Conservation (phyloP, 176 grass and related monocot genomes). For the Calamus simplicifolius region DNA sequence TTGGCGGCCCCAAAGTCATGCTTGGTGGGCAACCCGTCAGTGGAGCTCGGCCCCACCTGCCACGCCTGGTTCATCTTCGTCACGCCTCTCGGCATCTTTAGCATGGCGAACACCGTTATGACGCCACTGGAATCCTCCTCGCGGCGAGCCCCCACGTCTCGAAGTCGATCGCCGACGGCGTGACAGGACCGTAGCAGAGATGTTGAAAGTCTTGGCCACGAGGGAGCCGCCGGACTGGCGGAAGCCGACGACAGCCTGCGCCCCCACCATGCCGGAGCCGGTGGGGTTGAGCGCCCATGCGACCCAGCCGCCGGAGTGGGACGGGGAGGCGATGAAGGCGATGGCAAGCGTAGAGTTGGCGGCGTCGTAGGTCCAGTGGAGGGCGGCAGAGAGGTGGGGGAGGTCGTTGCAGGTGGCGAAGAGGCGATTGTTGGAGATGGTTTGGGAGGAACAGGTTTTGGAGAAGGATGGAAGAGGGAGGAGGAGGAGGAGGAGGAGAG, state of each 20-base stretch:
- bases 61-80: constrained; percentile 57
- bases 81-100: constrained; percentile 34
- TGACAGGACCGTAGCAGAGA: background rate
- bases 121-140: constrained; percentile 23
- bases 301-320: constrained; percentile 38
- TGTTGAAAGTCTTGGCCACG: constrained; percentile 41
- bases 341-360: constrained; percentile 28
- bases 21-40: background rate
- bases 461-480: too few relatives aligned
- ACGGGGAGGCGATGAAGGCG: constrained; percentile 41
- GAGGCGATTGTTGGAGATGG: constrained; percentile 30
- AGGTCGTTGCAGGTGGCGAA: constrained; percentile 54
- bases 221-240: constrained; percentile 20
- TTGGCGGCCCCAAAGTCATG: constrained; percentile 20
- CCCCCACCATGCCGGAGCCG: constrained; percentile 18
- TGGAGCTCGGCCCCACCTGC: constrained; percentile 32
- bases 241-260: constrained; percentile 55
- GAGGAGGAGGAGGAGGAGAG: too few relatives aligned
- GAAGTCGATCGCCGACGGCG: constrained; percentile 16
- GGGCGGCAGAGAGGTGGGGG: constrained; percentile 37
- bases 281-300: constrained; percentile 61
- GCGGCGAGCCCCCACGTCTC: constrained; percentile 35
- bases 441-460: constrained; percentile 23
- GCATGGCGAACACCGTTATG: constrained; percentile 43
- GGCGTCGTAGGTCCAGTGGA: constrained; percentile 62